phyloP scores from a whole-genome alignment of 306 rosid genomes.

The Fragaria iinumae region DNA sequence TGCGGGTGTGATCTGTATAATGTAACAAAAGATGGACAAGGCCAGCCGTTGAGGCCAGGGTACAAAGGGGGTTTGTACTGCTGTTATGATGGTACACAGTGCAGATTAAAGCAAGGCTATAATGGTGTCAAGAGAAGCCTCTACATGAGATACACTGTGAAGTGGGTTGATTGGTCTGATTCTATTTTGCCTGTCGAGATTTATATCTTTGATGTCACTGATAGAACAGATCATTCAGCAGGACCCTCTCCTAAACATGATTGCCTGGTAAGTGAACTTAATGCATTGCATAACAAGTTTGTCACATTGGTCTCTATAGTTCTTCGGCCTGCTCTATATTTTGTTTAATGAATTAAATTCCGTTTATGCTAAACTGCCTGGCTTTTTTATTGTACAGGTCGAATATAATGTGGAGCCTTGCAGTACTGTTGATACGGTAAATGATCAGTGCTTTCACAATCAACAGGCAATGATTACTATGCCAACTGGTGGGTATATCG shows the following conservation, averaged over 20 bases:
- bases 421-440: slow-evolving; percentile 19
- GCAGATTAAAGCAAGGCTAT: slow-evolving; percentile 50
- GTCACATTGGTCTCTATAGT: background rate
- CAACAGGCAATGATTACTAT: slow-evolving; percentile 33
- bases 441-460: slow-evolving; percentile 32
- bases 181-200: slow-evolving; percentile 60
- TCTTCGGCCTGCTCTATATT: background rate
- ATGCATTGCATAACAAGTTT: background rate
- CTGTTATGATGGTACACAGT: slow-evolving; percentile 54
- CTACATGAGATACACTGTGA: slow-evolving; percentile 60
- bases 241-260: slow-evolving; percentile 28
- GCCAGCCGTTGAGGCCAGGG: slow-evolving; percentile 31
- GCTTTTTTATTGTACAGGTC: slow-evolving; percentile 33
- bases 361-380: background rate
- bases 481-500: slow-evolving; percentile 50
- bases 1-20: slow-evolving; percentile 70
- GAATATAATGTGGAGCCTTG: slow-evolving; percentile 61
- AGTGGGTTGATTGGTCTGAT: slow-evolving; percentile 76
- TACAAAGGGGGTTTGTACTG: slow-evolving; percentile 62
- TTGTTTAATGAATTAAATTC: background rate
- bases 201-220: slow-evolving; percentile 66
- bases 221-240: slow-evolving; percentile 29
- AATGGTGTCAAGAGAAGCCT: slow-evolving; percentile 48
- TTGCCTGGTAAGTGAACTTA: slow-evolving; percentile 44
- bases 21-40: slow-evolving; percentile 38